Evolutionary conservation across 1,139 yeast genomes (phyloP).

Genomic region (Spencermartinsiella ligniputridi): DNA sequence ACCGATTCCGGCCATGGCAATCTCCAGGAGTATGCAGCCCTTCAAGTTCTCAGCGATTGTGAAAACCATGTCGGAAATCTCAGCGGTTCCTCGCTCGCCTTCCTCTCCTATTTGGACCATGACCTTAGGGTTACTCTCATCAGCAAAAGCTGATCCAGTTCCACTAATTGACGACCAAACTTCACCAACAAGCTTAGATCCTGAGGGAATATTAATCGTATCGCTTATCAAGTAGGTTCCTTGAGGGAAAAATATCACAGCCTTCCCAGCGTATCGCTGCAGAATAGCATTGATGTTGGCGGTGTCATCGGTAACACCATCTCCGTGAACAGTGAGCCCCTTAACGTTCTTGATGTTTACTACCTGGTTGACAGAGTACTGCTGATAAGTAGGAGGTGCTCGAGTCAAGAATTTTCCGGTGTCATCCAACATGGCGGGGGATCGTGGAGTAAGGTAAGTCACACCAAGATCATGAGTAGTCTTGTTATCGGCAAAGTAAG

Average conservation of each 20-base stretch:
- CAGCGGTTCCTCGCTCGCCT: slow-evolving; percentile 11
- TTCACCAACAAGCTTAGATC: slow-evolving; percentile 13
- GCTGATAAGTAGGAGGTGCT: slow-evolving; percentile 11
- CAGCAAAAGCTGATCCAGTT: slow-evolving; percentile 8
- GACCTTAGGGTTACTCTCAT: slow-evolving; percentile 6
- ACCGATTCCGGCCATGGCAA: slow-evolving; percentile 12
- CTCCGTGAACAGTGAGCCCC: slow-evolving; percentile 10
- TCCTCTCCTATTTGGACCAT: slow-evolving; percentile 12
- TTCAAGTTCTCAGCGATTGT: slow-evolving; percentile 11
- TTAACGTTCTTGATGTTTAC: slow-evolving; percentile 10
- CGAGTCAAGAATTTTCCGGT: slow-evolving; percentile 4
- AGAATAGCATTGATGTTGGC: slow-evolving; percentile 10
- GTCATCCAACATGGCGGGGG: slow-evolving; percentile 3
- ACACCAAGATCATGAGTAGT: slow-evolving; percentile 1
- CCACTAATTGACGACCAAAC: slow-evolving; percentile 14
- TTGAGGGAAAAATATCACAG: slow-evolving; percentile 12
- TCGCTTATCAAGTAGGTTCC: slow-evolving; percentile 12
- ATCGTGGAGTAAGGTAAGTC: slow-evolving; percentile 1
- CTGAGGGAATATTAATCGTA: slow-evolving; percentile 12
- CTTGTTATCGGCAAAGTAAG: slow-evolving; percentile 1
- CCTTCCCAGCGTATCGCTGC: slow-evolving; percentile 7
- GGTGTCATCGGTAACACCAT: slow-evolving; percentile 15
- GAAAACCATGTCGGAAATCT: slow-evolving; percentile 13
- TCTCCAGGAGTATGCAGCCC: slow-evolving; percentile 12
- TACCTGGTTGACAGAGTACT: slow-evolving; percentile 5